A percentile compares a stretch with the other conserved stretches of the same genome.
Conservation (phyloP, 139 green algal species). For the Coccomyxa sp. region DNA sequence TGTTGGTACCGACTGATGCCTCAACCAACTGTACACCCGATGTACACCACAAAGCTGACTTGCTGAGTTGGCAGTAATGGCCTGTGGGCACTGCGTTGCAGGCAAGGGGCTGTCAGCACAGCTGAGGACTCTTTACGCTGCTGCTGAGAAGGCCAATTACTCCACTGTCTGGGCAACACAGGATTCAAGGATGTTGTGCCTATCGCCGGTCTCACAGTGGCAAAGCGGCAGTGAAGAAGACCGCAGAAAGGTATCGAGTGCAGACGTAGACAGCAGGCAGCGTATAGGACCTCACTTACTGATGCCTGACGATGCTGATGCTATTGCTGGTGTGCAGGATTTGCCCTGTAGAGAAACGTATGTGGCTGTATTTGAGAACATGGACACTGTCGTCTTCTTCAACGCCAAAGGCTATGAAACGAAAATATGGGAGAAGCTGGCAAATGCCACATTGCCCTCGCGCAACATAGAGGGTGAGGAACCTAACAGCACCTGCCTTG, state of each 20-base stretch:
- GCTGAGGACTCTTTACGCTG: neutral
- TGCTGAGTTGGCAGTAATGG: too few relatives aligned
- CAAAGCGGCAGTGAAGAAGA: neutral
- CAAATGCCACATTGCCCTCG: conserved; percentile 3
- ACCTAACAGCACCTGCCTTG: neutral
- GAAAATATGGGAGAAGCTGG: conserved; percentile 13
- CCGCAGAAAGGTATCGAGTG: conserved; percentile 3
- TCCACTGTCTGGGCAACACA: neutral
- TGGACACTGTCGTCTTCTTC: conserved; percentile 61
- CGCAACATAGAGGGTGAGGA: conserved; percentile 26
- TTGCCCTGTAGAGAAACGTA: conserved; percentile 35
- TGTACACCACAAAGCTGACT: too few relatives aligned
- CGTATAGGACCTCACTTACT: neutral
- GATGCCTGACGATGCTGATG: neutral
- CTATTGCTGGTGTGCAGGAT: conserved; percentile 13
- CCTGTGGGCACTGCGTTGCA: neutral
- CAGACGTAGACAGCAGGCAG: neutral
- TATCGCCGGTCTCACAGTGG: neutral
- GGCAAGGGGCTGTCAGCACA: neutral
- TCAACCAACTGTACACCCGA: too few relatives aligned
- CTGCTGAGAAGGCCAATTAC: neutral
- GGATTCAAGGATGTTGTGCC: neutral
- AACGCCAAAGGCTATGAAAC: conserved; percentile 23
- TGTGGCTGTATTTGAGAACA: conserved; percentile 42
- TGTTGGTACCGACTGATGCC: conserved; percentile 6